Evolutionary conservation across 179 eudicot species (phyloP), one percentile per base, ranked within the genome.

Genomic region (Nepenthes alata): DNA sequence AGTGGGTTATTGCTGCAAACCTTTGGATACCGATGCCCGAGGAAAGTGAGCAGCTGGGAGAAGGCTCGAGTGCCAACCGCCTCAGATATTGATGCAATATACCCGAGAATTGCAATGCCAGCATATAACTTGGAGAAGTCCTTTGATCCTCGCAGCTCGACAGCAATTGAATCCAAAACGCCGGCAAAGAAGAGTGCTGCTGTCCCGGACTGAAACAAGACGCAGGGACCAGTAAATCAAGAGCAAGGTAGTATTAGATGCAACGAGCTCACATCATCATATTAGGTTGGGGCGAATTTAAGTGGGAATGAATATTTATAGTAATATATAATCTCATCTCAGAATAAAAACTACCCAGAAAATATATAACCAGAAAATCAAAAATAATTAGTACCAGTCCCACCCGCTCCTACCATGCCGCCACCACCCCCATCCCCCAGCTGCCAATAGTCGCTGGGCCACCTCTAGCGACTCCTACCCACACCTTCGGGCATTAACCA

Each of bases 1-100:
- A 39, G 3, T 6, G 16, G 0, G 57, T 51, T 5, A 14, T 4
- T 35, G 10, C 47, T 48, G 58, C 88, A 45, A 61, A 94, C 99
- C 99, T 85, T 91, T 14, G 99, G 97, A 80, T 80, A 94, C 60
- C 99, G 89, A 71, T 94, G 97, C 62, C 75, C 81, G 36, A 91
- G 88, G 80, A 90, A 88, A 65, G 80, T 67, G 39, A 91, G 80
- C 56, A 94, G 84, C 77, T 78, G 83, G 38, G 88, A 67, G 68
- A 94, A 88, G 66, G 96, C 97, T 71, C 66, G 78, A 48, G 56
- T 60, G 67, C 76, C 80, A 68, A 85, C 72, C 11, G 96, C 71
- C 58, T 81, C 88, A 13, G 80, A 59, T 65, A 84, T 69, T 61
- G 95, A 90, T 48, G 97, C 88, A 50, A 87, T 83, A 74, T 90